These are phyloP conservation scores for Sambucus nigra DNA, from an alignment of 129 eudicot species.

Conservation along the genomic window DNA sequence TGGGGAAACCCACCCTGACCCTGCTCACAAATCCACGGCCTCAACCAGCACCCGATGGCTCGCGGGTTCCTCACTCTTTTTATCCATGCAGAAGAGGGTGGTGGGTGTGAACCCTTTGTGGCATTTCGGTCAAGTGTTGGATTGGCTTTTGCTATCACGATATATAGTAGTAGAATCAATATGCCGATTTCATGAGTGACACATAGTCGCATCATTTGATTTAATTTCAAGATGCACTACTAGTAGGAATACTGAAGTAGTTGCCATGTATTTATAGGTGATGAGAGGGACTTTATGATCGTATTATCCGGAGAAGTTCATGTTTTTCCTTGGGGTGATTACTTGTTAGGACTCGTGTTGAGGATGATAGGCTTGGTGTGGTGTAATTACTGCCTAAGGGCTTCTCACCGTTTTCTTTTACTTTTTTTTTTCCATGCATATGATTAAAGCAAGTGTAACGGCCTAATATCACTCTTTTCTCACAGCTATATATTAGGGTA, in stretches of 20 bases:
- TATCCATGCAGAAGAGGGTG: constrained; percentile 44
- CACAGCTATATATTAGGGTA: no score
- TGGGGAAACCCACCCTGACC: constrained; percentile 30
- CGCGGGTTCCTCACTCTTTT: constrained; percentile 35
- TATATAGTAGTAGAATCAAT: constrained; percentile 7
- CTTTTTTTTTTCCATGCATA: constrained; percentile 4
- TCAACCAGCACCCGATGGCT: constrained; percentile 39
- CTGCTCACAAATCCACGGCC: constrained; percentile 52
- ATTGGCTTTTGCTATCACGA: constrained; percentile 11
- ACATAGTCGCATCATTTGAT: constrained; percentile 23
- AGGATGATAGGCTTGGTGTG: constrained; percentile 19
- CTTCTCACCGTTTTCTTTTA: constrained; percentile 11
- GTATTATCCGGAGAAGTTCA: constrained; percentile 23
- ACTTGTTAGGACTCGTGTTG: constrained; percentile 21
- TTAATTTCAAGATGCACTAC: no score
- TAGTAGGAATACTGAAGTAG: constrained; percentile 16
- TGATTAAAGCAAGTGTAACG: constrained; percentile 28
- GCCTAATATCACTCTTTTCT: constrained; percentile 15
- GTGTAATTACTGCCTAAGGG: constrained; percentile 11
- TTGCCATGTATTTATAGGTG: constrained; percentile 19
- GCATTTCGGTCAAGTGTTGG: constrained; percentile 16
- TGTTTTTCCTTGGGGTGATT: constrained; percentile 35
- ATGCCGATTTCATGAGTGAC: constrained; percentile 8
- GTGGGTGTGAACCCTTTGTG: constrained; percentile 7
- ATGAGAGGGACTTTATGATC: not conserved